These are phyloP conservation scores for Apiospora pterosperma DNA, from an alignment of 2,329 filamentous ascomycete species.

Conservation along the genomic window DNA sequence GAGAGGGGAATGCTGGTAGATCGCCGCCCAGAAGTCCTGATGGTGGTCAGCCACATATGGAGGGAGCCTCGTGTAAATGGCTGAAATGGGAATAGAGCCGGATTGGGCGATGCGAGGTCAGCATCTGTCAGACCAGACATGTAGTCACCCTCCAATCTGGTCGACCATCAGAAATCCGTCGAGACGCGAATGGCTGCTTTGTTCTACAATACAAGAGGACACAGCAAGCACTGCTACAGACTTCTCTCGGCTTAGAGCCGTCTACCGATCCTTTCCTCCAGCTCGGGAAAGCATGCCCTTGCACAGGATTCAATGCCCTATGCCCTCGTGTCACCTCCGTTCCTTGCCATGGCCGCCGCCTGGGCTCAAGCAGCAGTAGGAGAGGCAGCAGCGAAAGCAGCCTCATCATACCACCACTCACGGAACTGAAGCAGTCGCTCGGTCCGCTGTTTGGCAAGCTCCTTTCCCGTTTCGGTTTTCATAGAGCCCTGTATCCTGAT, in stretches of 20 bases:
- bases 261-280: background rate
- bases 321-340: background rate
- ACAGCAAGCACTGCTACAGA: too few relatives aligned
- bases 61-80: background rate
- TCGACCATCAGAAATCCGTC: background rate
- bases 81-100: background rate
- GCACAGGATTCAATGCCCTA: background rate
- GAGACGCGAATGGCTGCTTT: background rate
- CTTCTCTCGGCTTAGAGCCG: background rate
- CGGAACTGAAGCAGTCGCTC: constrained; percentile 49
- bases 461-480: constrained; percentile 56
- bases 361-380: background rate
- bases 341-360: background rate
- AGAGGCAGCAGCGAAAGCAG: constrained; percentile 18
- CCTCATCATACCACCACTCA: constrained; percentile 58
- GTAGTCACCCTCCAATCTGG: background rate
- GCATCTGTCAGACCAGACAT: background rate
- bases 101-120: background rate
- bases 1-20: background rate
- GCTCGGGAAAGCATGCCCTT: background rate
- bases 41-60: constrained; percentile 2
- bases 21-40: background rate
- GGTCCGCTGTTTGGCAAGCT: constrained; percentile 51
- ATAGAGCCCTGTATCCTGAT: constrained; percentile 61
- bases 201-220: background rate